phyloP scores from a whole-genome alignment of 257 asterid species.

The Coffea eugenioides region DNA sequence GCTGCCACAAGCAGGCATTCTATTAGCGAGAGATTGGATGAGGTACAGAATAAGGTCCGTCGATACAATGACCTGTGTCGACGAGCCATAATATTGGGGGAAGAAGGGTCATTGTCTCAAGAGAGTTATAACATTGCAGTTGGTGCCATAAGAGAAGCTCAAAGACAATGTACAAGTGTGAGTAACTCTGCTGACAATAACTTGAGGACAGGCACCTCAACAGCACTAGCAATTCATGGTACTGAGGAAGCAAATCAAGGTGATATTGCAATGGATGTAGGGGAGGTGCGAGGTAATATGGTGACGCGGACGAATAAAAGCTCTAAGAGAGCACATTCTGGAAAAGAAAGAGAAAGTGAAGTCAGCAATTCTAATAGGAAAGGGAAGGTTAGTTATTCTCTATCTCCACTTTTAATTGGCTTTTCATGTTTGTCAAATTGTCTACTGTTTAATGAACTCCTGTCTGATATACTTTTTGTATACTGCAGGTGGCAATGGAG shows the following conservation, averaged over 20 bases:
- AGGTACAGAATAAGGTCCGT: conserved; percentile 77
- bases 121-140: conserved; percentile 75
- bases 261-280: conserved; percentile 32
- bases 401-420: not conserved
- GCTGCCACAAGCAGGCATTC: conserved; percentile 71
- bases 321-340: conserved; percentile 58
- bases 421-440: conserved; percentile 8
- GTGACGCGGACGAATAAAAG: conserved; percentile 36
- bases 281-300: conserved; percentile 33
- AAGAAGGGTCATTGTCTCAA: conserved; percentile 83
- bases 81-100: conserved; percentile 87
- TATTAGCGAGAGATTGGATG: conserved; percentile 64
- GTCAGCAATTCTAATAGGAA: conserved; percentile 47
- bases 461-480: conserved; percentile 11
- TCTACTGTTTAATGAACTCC: conserved; percentile 2
- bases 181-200: conserved; percentile 39
- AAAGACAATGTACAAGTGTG: conserved; percentile 42
- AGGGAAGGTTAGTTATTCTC: conserved; percentile 66
- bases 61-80: conserved; percentile 84
- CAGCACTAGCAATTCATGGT: conserved; percentile 43
- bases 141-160: conserved; percentile 64
- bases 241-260: conserved; percentile 38
- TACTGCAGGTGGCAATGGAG: conserved; percentile 60
- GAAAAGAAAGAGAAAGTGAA: conserved; percentile 50
- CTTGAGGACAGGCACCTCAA: conserved; percentile 34